Conservation (phyloP, 805 yeast species). For the Candida vaughaniae region DNA sequence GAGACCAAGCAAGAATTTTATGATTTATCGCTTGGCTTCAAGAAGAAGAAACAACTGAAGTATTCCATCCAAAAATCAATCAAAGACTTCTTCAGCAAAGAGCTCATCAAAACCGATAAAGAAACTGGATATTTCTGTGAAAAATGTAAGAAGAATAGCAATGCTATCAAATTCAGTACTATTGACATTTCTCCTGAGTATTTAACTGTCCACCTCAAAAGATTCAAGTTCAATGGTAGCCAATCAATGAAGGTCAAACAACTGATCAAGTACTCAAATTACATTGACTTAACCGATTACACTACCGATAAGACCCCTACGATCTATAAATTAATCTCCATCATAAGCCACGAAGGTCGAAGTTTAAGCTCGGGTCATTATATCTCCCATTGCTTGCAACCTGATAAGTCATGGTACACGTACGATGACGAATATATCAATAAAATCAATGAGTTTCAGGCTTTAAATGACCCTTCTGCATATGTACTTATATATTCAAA, state of each 20-base stretch:
- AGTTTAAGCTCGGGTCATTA: constrained; percentile 93
- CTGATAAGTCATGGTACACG: constrained; percentile 88
- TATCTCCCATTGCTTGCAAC: constrained; percentile 85
- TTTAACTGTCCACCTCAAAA: constrained; percentile 78
- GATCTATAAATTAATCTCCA: constrained; percentile 70
- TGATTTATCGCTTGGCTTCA: constrained; percentile 82
- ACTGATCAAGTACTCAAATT: constrained; percentile 76
- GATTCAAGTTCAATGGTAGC: constrained; percentile 85
- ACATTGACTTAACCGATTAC: constrained; percentile 68
- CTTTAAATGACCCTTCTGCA: constrained; percentile 81
- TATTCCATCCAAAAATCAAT: constrained; percentile 76
- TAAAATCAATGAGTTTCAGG: constrained; percentile 66
- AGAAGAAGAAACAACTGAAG: constrained; percentile 38
- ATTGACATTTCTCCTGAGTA: constrained; percentile 87
- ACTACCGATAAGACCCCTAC: constrained; percentile 34
- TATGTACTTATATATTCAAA: constrained; percentile 86
- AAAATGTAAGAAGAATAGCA: constrained; percentile 72
- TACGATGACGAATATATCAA: constrained; percentile 93
- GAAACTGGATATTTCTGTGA: constrained; percentile 93
- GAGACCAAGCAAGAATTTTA: constrained; percentile 91
- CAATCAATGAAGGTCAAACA: constrained; percentile 81
- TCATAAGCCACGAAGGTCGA: constrained; percentile 92
- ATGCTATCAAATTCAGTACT: constrained; percentile 72
- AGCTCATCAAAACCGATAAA: constrained; percentile 59
- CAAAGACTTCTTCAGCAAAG: constrained; percentile 79